A percentile compares a stretch with the other conserved stretches of the same genome.
Evolutionary conservation across 345 rosid species (phyloP).

Genomic region (Hibiscus syriacus): DNA sequence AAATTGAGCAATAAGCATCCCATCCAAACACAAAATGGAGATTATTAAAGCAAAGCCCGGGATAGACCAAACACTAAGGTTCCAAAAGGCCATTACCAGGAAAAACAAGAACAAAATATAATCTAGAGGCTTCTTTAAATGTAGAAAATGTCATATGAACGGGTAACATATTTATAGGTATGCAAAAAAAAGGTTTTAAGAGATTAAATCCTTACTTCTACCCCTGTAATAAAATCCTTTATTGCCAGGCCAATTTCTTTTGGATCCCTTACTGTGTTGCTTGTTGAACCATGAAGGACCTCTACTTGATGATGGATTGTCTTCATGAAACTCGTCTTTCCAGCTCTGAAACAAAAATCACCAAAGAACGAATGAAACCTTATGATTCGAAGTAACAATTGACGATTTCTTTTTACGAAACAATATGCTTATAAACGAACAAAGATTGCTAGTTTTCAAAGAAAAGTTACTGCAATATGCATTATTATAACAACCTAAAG

Average conservation of each 20-base stretch:
- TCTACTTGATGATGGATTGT: slow-evolving; percentile 38
- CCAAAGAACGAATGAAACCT: slow-evolving; percentile 5
- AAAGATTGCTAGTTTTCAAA: not conserved
- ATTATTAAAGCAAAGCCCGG: not conserved
- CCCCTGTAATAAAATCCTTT: slow-evolving; percentile 26
- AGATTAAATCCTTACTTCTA: slow-evolving; percentile 44
- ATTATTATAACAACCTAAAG: not conserved
- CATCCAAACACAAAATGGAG: not conserved
- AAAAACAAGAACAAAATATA: not conserved
- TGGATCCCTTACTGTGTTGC: slow-evolving; percentile 35
- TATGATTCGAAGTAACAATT: not conserved
- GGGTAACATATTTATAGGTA: not conserved
- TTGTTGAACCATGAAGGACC: slow-evolving; percentile 58
- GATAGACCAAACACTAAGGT: not conserved
- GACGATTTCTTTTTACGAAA: not conserved
- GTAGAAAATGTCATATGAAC: not conserved
- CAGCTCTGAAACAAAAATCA: slow-evolving; percentile 36
- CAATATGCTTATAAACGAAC: not conserved
- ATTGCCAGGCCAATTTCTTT: slow-evolving; percentile 29
- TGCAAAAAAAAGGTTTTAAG: not conserved
- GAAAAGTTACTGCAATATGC: not conserved
- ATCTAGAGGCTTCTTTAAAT: not conserved
- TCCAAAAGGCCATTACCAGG: not conserved
- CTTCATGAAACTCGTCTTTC: slow-evolving; percentile 41
- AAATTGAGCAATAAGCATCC: not conserved